Base-by-base conservation (phyloP, 2,329 filamentous ascomycete species). In the Ophiostoma sp. region DNA sequence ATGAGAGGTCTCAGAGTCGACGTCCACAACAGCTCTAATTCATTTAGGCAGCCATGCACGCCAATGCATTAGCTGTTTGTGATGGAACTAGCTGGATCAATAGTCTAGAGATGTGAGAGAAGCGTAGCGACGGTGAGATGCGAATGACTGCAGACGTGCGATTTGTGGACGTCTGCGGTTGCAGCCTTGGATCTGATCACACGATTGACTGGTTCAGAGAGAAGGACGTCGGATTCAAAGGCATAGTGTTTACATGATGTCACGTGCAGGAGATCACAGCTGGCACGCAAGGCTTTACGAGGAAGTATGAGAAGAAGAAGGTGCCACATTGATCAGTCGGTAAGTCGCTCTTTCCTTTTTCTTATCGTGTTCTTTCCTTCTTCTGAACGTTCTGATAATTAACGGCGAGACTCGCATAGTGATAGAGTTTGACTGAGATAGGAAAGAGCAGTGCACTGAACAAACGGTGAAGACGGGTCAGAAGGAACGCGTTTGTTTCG, bases 401-500 rank as follows among this genome's bases (percentile, higher is more conserved):
- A 55, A 27, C 49, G 27, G 18, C 18, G 27, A 55, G 49, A 55
- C 16, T 14, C 27, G 49, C 49, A 55, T 55, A 27, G 49, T 27
- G 4, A n/a, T 27, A 6, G 49, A 55, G 18, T 27, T 38, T 5
- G 11, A 9, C 38, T 62, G 5, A 38, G 41, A 41, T 6, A 42
- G 45, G 44, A 66, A 58, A 64, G 67, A 66, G 67, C 27, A 27
- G 27, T 27, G 27, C 27, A 27, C 27, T 60, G 47, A 58, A 68
- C 38, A 65, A 36, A 18, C 36, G 36, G 38, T 38, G 44, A n/a
- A 44, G 6, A 44, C 38, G 60, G 40, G 64, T 38, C 40, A 18
- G 40, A 9, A 69, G 67, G 64, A 64, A 62, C 72, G 72, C 72
- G 72, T 73, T 66, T 67, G 65, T 71, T 71, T 72, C 72, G 71